phyloP scores from a whole-genome alignment of 495 filamentous ascomycete genomes.

The Viridothelium virens region DNA sequence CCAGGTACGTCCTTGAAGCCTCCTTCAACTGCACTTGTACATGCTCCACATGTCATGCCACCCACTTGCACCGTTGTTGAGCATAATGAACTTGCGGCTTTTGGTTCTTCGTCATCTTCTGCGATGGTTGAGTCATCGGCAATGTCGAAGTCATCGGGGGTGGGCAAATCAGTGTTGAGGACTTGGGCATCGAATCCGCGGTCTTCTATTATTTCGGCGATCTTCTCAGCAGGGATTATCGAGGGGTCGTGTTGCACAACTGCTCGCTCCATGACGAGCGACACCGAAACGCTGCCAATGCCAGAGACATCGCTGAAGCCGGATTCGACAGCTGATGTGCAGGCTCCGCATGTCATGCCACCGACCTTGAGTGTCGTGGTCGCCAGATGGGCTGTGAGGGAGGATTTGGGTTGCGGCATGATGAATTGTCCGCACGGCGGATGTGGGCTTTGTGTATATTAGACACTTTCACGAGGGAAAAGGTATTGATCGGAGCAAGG shows the following conservation, averaged over 20 bases:
- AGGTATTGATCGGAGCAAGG: neutral
- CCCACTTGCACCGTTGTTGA: constrained; percentile 83
- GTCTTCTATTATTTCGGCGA: constrained; percentile 85
- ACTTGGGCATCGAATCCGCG: constrained; percentile 90
- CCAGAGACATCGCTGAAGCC: constrained; percentile 77
- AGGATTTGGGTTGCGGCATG: constrained; percentile 6
- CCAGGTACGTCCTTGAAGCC: constrained; percentile 54
- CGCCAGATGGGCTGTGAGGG: constrained; percentile 54
- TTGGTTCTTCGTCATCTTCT: constrained; percentile 26
- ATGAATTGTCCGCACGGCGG: neutral
- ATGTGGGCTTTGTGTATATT: neutral
- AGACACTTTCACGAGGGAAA: neutral
- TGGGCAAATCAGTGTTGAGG: constrained; percentile 66
- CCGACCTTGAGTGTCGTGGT: constrained; percentile 85
- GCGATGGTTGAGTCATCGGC: constrained; percentile 27
- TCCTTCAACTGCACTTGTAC: constrained; percentile 81
- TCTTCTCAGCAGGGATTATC: constrained; percentile 59
- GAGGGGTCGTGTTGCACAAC: constrained; percentile 82
- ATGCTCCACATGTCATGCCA: constrained; percentile 96
- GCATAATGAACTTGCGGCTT: constrained; percentile 35
- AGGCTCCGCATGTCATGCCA: constrained; percentile 93
- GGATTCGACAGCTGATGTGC: constrained; percentile 76
- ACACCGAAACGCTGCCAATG: constrained; percentile 76
- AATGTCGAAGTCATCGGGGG: constrained; percentile 19
- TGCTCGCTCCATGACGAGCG: constrained; percentile 84